phyloP scores from a whole-genome alignment of 768 basidiomycete genomes.

The Pleurotus djamor region DNA sequence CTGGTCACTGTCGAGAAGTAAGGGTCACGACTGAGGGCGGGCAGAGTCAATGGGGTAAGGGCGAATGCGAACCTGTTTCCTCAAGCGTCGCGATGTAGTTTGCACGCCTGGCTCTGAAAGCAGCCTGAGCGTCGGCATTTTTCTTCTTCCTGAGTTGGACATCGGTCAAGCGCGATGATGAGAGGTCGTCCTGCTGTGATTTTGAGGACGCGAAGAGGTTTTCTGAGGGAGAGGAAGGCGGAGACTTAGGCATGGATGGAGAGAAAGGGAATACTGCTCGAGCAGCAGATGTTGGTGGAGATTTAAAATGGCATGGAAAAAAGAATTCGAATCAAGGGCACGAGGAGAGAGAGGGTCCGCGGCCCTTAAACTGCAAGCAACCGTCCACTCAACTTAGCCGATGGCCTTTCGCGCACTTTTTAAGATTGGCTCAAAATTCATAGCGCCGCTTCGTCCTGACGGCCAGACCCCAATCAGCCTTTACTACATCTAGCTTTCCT shows the following conservation, averaged over 20 bases:
- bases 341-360: conserved; percentile 62
- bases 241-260: conserved; percentile 38
- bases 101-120: conserved; percentile 76
- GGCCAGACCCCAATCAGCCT: conserved; percentile 39
- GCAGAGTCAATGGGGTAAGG: conserved; percentile 8
- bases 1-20: conserved; percentile 57
- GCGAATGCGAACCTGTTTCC: conserved; percentile 55
- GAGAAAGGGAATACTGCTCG: conserved; percentile 23
- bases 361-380: conserved; percentile 39
- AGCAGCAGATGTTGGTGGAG: conserved; percentile 24
- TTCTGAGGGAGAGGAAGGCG: conserved; percentile 24
- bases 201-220: conserved; percentile 26
- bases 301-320: conserved; percentile 64
- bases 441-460: conserved; percentile 43
- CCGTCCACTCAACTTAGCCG: conserved; percentile 34
- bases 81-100: conserved; percentile 89
- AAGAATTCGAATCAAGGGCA: conserved; percentile 68
- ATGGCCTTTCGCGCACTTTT: conserved; percentile 40
- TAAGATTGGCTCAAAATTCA: conserved; percentile 45
- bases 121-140: conserved; percentile 88
- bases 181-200: conserved; percentile 29
- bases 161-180: conserved; percentile 52
- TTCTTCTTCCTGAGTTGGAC: conserved; percentile 81
- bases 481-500: no score
- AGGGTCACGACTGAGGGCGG: conserved; percentile 16